phyloP scores from a whole-genome alignment of 2,329 filamentous ascomycete genomes.

The Diplodia scrobiculata region DNA sequence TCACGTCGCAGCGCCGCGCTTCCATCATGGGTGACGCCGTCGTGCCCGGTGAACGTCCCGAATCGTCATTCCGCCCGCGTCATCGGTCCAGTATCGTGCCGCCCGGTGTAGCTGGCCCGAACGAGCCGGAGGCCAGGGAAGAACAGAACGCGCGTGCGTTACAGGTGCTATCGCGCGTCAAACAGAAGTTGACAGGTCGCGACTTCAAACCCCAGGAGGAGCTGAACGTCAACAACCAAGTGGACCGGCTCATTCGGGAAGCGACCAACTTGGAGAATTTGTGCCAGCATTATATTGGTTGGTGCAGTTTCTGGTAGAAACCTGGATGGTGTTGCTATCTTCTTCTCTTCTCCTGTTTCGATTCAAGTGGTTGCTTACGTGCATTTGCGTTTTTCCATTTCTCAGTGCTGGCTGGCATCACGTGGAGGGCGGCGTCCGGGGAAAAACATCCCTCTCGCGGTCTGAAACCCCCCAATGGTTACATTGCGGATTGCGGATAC shows the following conservation, averaged over 20 bases:
- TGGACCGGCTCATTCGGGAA: constrained; percentile 91
- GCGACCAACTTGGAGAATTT: constrained; percentile 96
- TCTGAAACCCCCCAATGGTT: not conserved
- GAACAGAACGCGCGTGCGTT: constrained; percentile 90
- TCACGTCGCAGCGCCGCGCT: constrained; percentile 62
- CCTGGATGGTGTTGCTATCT: not conserved
- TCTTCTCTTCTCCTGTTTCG: not conserved
- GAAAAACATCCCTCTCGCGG: not conserved
- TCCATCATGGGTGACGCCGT: constrained; percentile 58
- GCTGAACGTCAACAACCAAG: constrained; percentile 80
- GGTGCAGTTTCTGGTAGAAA: constrained; percentile 96
- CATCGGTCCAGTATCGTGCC: constrained; percentile 44
- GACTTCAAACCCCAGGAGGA: constrained; percentile 89
- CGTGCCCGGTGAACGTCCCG: constrained; percentile 40
- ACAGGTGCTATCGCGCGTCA: constrained; percentile 86
- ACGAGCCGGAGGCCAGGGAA: constrained; percentile 59
- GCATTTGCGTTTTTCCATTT: not conserved
- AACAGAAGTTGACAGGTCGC: constrained; percentile 90
- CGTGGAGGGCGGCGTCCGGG: not conserved
- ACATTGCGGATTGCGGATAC: not conserved
- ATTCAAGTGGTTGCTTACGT: not conserved
- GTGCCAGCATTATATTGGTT: constrained; percentile 98
- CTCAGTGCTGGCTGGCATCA: constrained; percentile 7
- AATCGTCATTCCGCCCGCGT: constrained; percentile 41
- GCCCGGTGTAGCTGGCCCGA: constrained; percentile 35